Base-by-base conservation (phyloP, 352 stramenopile species). In the Pythium rishiriense region DNA sequence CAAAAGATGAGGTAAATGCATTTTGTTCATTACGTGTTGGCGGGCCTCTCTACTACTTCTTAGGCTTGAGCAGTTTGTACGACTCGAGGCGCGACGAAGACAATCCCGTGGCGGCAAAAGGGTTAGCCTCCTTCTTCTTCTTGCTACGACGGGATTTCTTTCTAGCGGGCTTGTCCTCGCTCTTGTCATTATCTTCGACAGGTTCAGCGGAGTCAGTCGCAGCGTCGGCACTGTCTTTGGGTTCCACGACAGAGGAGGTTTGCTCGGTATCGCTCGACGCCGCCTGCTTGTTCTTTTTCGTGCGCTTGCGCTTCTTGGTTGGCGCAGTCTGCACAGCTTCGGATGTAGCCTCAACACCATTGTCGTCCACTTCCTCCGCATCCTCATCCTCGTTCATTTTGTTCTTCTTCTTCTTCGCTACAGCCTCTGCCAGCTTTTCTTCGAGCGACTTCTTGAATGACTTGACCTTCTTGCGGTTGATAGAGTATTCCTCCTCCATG, bases 11-110 rank as follows among this genome's bases (percentile, higher is more conserved):
- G 11, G 25, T 37, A 53, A 15, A 53, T 21, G 4, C 47, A 53
- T 39, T 51, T 43, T 43, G 37, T 43, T 43, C 37, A 43, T 43
- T 43, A n/a, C 37, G 37, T 43, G 37, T 43, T 12, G 37, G 37
- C 25, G 35, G 50, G n/a, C n/a, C 19, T 5, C 37, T n/a, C 21
- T 7, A 52, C 68, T 85, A 85, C 61, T 81, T 86, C 73, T 86
- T 90, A 37, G 71, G n/a, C 55, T 91, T 93, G 41, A 82, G 52
- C 45, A 91, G 62, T 66, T 91, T 91, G 78, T 93, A 93, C 64
- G 85, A 93, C 63, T 93, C 82, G 48, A 93, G 74, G 42, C 85
- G 85, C 69, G 85, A 93, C 26, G 82, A 79, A 4, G 85, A 81
- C 21, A 93, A 70, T 41, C 82, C 81, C 10, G 81, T 90, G 17